These are phyloP conservation scores for Pythium biforme DNA, from an alignment of 352 stramenopile genomes.

Conservation along the genomic window DNA sequence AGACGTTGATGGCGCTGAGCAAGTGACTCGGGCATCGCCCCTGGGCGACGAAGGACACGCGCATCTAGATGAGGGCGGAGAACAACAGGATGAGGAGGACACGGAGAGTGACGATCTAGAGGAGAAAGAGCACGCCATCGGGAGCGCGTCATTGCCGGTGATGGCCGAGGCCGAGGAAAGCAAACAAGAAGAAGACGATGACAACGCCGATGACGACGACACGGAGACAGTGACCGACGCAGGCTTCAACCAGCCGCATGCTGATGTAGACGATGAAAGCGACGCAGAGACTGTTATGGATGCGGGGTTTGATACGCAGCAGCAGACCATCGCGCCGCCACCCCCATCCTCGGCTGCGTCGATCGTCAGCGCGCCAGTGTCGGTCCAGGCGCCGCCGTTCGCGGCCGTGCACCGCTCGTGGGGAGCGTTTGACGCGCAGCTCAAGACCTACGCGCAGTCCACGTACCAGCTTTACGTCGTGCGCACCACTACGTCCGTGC, in stretches of 20 bases:
- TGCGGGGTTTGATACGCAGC: background rate
- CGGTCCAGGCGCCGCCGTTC: constrained; percentile 48
- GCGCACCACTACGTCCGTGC: constrained; percentile 74
- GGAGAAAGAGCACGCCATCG: no score
- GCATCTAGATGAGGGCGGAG: no score
- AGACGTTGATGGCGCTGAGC: background rate
- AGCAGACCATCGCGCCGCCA: background rate
- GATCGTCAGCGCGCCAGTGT: background rate
- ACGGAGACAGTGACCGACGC: no score
- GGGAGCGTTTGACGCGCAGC: constrained; percentile 56
- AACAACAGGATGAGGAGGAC: background rate
- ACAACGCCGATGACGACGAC: background rate
- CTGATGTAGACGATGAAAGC: background rate
- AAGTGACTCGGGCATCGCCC: background rate
- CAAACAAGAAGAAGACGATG: no score
- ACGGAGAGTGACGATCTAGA: background rate
- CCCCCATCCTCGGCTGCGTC: no score
- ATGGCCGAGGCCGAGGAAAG: background rate
- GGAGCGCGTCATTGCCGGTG: no score
- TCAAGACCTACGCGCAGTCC: constrained; percentile 56
- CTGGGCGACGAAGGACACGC: no score
- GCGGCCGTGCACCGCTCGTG: constrained; percentile 54
- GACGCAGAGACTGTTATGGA: background rate
- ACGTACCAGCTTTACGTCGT: constrained; percentile 80
- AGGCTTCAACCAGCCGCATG: no score